Conservation (phyloP, 306 rosid genomes). For the Prunus mira region DNA sequence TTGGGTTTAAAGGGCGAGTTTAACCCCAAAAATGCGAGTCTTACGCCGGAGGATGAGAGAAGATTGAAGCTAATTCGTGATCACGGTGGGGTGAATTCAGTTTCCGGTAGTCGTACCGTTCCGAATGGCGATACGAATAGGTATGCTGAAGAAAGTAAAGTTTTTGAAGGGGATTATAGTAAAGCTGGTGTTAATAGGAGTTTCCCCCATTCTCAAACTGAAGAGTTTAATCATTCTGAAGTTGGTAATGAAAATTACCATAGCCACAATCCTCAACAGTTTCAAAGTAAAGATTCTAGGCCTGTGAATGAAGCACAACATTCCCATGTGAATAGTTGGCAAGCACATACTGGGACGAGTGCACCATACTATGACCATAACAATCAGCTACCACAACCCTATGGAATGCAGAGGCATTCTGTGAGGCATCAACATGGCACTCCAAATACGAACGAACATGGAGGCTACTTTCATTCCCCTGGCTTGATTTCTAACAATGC, state of each 20-base stretch:
- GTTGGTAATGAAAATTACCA: no score
- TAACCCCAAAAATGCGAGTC: constrained; percentile 11
- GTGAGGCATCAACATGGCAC: constrained; percentile 13
- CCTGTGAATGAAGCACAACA: constrained; percentile 16
- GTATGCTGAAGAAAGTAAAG: constrained; percentile 10
- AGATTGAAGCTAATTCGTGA: constrained; percentile 81
- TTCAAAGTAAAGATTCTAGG: neutral
- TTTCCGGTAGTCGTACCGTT: constrained; percentile 1
- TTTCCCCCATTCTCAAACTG: no score
- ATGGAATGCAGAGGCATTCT: constrained; percentile 26
- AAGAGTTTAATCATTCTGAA: neutral
- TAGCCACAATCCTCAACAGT: no score
- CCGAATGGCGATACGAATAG: neutral
- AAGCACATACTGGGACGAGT: neutral
- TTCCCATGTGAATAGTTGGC: constrained; percentile 13
- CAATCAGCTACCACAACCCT: constrained; percentile 15
- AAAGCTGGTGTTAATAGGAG: no score
- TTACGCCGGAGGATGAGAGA: constrained; percentile 55
- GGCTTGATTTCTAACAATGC: constrained; percentile 26
- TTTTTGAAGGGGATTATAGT: neutral
- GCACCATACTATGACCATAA: constrained; percentile 28
- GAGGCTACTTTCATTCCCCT: constrained; percentile 29
- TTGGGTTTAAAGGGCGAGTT: constrained; percentile 12
- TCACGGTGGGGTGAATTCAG: constrained; percentile 46
- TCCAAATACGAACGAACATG: constrained; percentile 22